Percentiles rank a stretch among this genome's conserved stretches.
Evolutionary conservation across 2,329 filamentous ascomycete genomes (phyloP).

Genomic region (Coniochaeta hoffmannii): DNA sequence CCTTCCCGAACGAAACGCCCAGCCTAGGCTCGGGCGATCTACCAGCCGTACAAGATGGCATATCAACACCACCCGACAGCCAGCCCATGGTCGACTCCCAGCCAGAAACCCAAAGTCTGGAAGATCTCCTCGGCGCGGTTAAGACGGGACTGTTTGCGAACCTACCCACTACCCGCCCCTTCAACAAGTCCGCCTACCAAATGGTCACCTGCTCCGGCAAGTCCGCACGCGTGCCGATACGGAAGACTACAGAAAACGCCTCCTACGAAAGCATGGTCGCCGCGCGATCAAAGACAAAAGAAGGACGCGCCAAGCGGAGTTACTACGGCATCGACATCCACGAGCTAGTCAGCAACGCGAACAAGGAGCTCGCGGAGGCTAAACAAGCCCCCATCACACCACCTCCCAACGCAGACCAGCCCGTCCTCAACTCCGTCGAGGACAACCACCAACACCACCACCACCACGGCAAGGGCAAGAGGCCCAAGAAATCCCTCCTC

Average conservation of each 20-base stretch:
- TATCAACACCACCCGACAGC: neutral
- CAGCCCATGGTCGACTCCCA: neutral
- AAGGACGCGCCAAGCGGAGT: slow-evolving; percentile 62
- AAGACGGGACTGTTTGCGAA: neutral
- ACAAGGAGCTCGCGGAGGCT: slow-evolving; percentile 44
- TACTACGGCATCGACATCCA: slow-evolving; percentile 96
- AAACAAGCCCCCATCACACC: slow-evolving; percentile 17
- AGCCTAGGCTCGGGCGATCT: neutral
- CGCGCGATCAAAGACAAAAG: slow-evolving; percentile 56
- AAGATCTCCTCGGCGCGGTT: neutral
- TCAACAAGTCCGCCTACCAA: slow-evolving; percentile 23
- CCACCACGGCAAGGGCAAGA: slow-evolving; percentile 24
- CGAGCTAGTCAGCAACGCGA: slow-evolving; percentile 64
- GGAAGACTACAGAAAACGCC: slow-evolving; percentile 34
- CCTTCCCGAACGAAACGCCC: neutral
- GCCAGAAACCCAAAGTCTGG: neutral
- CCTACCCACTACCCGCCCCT: neutral
- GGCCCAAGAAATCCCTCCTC: slow-evolving; percentile 49
- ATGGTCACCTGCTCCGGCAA: slow-evolving; percentile 52
- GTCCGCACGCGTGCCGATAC: slow-evolving; percentile 46
- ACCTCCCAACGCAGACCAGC: slow-evolving; percentile 20
- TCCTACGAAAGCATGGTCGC: slow-evolving; percentile 63
- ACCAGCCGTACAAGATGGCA: neutral
- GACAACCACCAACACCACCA: too few species aligned
- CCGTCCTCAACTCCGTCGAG: slow-evolving; percentile 38